Percentiles rank a stretch among this genome's conserved stretches.
These are phyloP conservation scores for Diutina catenulata DNA, from an alignment of 1,139 yeast species.

Conservation along the genomic window DNA sequence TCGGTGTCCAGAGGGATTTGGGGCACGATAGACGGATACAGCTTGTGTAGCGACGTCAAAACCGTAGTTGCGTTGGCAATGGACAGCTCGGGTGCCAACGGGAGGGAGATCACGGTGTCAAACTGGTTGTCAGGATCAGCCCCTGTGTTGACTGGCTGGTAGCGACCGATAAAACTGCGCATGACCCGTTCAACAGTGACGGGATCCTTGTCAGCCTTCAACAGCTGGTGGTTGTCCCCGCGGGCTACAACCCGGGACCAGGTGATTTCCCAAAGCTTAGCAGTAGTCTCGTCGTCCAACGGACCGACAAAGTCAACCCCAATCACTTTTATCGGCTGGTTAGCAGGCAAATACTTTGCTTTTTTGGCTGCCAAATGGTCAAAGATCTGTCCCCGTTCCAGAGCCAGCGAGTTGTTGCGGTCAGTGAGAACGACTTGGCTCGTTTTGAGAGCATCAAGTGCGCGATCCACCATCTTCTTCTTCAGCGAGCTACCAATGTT, in stretches of 20 bases:
- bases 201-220: conserved; percentile 38
- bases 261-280: conserved; percentile 39
- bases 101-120: conserved; percentile 9
- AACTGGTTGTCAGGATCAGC: conserved; percentile 8
- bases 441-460: conserved; percentile 6
- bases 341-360: conserved; percentile 22
- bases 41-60: neutral
- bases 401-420: conserved; percentile 64
- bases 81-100: conserved; percentile 7
- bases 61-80: conserved; percentile 7
- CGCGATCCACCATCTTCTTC: conserved; percentile 21
- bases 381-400: conserved; percentile 62
- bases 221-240: conserved; percentile 88
- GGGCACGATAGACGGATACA: neutral
- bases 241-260: conserved; percentile 47
- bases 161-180: conserved; percentile 62
- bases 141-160: conserved; percentile 40
- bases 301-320: conserved; percentile 51
- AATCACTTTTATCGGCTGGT: conserved; percentile 33
- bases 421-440: conserved; percentile 56
- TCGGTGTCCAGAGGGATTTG: conserved; percentile 11
- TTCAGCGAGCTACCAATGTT: conserved; percentile 28
- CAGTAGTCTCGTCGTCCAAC: conserved; percentile 14
- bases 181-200: conserved; percentile 45
- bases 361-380: conserved; percentile 34